Conservation (phyloP, 176 grass and related monocot genomes). For the Eragrostis nindensis region DNA sequence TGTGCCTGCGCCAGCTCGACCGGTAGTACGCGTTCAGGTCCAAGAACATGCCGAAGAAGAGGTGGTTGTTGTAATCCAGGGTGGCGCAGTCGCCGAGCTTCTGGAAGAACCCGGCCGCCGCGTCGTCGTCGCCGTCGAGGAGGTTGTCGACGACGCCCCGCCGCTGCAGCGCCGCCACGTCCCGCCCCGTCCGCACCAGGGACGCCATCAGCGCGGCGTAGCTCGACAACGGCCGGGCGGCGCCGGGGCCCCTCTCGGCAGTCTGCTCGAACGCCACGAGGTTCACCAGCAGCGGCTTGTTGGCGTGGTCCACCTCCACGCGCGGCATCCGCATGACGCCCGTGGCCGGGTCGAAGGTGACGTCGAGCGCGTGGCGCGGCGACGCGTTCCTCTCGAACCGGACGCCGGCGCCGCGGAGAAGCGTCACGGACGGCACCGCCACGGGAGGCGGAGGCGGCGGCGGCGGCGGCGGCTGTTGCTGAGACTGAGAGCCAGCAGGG, state of each 20-base stretch:
- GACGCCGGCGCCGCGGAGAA: neutral
- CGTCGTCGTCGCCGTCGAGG: neutral
- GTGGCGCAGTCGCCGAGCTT: neutral
- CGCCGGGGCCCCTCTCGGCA: neutral
- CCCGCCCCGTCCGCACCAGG: neutral
- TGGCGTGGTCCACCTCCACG: neutral
- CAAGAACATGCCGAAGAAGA: neutral
- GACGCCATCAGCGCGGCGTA: neutral
- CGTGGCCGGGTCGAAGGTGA: neutral
- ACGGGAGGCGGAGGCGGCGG: too few species aligned
- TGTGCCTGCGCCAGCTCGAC: constrained; percentile 20
- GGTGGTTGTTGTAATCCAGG: neutral
- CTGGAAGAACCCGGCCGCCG: neutral
- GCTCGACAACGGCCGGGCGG: neutral
- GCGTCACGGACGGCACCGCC: neutral
- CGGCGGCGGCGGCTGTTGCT: too few species aligned
- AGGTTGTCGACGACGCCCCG: neutral
- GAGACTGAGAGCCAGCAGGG: too few species aligned
- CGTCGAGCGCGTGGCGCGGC: neutral
- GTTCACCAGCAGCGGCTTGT: neutral
- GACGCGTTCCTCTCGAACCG: neutral
- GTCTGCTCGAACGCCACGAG: neutral
- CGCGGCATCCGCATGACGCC: neutral
- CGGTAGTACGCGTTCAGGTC: neutral
- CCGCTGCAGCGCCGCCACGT: neutral